Evolutionary conservation across 1,284 basidiomycete species (phyloP), one percentile per base, ranked within the genome.

Genomic region (Sutorius eximius): DNA sequence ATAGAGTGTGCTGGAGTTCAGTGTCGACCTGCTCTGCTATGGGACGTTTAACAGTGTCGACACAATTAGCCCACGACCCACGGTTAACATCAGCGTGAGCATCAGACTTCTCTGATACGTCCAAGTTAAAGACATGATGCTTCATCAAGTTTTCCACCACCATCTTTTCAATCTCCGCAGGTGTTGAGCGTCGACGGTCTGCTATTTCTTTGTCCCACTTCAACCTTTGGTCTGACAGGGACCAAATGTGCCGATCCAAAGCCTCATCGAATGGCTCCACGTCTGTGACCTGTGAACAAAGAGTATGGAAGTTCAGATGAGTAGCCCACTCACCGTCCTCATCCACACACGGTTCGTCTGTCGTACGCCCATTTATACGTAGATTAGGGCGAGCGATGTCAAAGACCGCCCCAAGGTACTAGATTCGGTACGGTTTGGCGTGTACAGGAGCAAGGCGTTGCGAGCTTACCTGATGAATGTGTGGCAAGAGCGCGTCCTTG

Each of bases 261-360:
- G 80, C 82, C 69, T 93, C 91, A 65, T 93, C 90, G 65, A 92
- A 93, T 6, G 83, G 79, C 63, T 92, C 89, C 56, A 82, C 81
- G 24, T 87, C 88, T 89, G 61, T 27, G 13, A 34, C 10, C 37
- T 32, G 36, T 62, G 11, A 67, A 48, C 5, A 38, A 45, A 30
- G 30, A 12, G 32, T 12, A 45, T 38, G 18, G 32, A 41, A 52
- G 30, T 32, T 53, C 24, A 34, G 22, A 27, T 30, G 33, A 43
- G 5, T 24, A 43, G 22, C 24, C 15, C 32, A 59, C 73, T 50
- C 47, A 83, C 86, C 82, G 56, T 80, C 76, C 57, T 81, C 81
- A 12, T 86, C 66, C 10, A 49, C 51, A 12, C 15, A 56, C 3
- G 64, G 57, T 18, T 61, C 82, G 63, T 90, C 88, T 55, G 86